phyloP scores from a whole-genome alignment of 352 stramenopile genomes.

The Phytopythium boreale region DNA sequence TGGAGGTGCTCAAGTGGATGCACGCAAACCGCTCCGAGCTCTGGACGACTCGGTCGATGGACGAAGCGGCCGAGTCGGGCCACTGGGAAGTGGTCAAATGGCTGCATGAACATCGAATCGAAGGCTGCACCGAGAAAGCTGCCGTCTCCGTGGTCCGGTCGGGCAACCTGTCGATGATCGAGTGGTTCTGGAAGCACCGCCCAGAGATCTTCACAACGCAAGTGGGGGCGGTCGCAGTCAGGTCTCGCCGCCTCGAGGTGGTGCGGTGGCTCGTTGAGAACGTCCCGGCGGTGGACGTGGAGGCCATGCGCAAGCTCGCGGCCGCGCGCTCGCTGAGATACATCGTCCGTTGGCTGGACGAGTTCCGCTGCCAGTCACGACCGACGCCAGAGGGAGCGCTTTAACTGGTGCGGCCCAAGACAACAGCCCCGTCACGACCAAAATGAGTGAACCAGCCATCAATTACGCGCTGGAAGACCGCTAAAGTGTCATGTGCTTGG shows the following conservation, averaged over 20 bases:
- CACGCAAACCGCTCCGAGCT: constrained; percentile 25
- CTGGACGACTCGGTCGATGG: constrained; percentile 27
- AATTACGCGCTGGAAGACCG: neutral
- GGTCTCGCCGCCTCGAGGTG: constrained; percentile 6
- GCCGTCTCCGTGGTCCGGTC: constrained; percentile 26
- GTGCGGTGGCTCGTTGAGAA: constrained; percentile 21
- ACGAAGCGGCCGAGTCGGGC: constrained; percentile 22
- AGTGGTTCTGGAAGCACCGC: constrained; percentile 28
- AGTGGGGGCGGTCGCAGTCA: constrained; percentile 31
- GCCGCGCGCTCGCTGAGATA: constrained; percentile 20
- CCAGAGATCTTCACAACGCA: constrained; percentile 24
- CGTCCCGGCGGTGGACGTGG: constrained; percentile 13
- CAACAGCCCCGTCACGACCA: neutral
- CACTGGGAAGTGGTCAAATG: constrained; percentile 35
- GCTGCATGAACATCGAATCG: constrained; percentile 31
- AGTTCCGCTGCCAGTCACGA: neutral
- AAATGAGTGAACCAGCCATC: neutral
- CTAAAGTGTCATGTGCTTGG: neutral
- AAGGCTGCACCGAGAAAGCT: constrained; percentile 26
- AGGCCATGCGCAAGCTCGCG: constrained; percentile 31
- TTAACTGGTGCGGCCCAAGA: neutral
- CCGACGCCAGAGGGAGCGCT: neutral
- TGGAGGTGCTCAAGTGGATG: constrained; percentile 31
- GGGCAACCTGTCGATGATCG: constrained; percentile 5
- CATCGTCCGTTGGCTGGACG: constrained; percentile 9